A percentile compares a stretch with the other conserved stretches of the same genome.
phyloP scores from a whole-genome alignment of 768 basidiomycete genomes.

The Nevesoporus exiguus region DNA sequence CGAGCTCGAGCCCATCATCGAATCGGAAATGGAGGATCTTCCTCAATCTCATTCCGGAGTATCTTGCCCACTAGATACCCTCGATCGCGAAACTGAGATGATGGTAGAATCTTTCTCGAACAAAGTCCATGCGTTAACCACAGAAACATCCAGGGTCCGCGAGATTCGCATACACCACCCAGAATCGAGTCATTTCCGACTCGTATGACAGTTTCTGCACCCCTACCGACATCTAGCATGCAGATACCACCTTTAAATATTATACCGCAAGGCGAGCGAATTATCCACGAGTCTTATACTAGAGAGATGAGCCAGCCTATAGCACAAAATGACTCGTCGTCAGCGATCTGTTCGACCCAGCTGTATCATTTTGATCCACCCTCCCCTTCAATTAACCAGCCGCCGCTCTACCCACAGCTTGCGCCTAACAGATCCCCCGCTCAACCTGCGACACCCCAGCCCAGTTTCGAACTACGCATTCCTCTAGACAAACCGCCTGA shows the following conservation, averaged over 20 bases:
- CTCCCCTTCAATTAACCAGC: neutral
- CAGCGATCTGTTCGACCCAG: neutral
- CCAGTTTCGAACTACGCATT: neutral
- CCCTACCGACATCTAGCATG: neutral
- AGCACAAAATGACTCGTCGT: neutral
- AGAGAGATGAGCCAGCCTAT: neutral
- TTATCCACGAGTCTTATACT: neutral
- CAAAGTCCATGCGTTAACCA: slow-evolving; percentile 5
- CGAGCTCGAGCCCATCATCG: slow-evolving; percentile 17
- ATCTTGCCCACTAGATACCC: neutral
- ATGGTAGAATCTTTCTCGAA: slow-evolving; percentile 15
- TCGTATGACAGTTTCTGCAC: neutral
- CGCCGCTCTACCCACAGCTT: neutral
- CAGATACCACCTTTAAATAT: neutral
- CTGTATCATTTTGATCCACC: neutral
- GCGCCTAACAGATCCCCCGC: neutral
- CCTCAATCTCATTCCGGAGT: neutral
- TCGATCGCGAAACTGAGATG: neutral
- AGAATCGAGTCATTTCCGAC: neutral
- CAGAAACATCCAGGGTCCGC: slow-evolving; percentile 7
- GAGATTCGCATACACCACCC: neutral
- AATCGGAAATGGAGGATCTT: neutral
- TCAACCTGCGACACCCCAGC: neutral
- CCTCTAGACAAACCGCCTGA: slow-evolving; percentile 40
- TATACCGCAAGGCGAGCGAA: neutral